Evolutionary conservation across 2,329 filamentous ascomycete genomes (phyloP), one percentile per base, ranked within the genome.

Genomic region (Meredithiella fracta): DNA sequence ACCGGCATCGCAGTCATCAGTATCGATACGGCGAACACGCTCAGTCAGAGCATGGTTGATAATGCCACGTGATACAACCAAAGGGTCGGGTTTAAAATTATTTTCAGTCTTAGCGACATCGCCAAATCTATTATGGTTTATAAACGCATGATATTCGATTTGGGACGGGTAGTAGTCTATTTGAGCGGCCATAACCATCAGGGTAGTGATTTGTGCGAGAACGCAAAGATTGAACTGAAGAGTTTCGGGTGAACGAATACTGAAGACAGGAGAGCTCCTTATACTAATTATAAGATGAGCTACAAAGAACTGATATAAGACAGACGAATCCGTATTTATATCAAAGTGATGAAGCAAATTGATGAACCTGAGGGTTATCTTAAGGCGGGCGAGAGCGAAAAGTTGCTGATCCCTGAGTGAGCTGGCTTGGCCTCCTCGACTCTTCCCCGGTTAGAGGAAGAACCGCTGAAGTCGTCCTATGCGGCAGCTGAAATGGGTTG

Each of bases 381-480:
- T 92, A 92, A 72, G 92, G 92, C 80, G 87, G 86, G 78, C 92
- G 95, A 73, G 83, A 85, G 76, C 90, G 94, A 74, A 84, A 85
- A 77, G 87, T 86, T 79, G 87, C 85, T 82, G 87, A 85, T 83
- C 84, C 87, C 79, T 86, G 78, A 78, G 77, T 83, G 79, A 83
- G 82, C 81, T 86, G 86, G 84, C 88, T 85, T 88, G 86, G 87
- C 85, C 88, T 91, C 85, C 85, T 88, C 86, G 89, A 95, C 88
- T 92, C 92, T 94, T 91, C 92, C 92, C 90, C 91, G 72, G 75
- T 76, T 76, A 92, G 91, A 95, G 90, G 91, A 97, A 97, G 91
- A 94, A 90, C 85, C 86, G 83, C 79, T 80, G 81, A 83, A 83
- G 80, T 80, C 83, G 85, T 94, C 86, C 88, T 97, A 98, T 98